Base-by-base conservation (phyloP, 176 grass and related monocot genomes). In the Cenchrus purpureus region DNA sequence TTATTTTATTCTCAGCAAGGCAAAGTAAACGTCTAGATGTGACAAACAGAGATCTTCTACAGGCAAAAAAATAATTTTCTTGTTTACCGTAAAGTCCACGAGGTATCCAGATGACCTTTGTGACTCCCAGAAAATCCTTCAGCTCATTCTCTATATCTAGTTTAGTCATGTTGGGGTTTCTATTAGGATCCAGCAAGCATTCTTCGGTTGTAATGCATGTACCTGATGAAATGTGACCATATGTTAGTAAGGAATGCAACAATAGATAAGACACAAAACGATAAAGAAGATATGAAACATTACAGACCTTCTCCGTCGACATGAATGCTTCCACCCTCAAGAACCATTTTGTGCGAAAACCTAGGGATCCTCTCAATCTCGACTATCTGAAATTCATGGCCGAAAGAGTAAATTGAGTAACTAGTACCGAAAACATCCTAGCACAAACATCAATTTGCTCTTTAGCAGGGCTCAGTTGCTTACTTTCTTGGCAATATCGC, bases 271-370 rank as follows among this genome's bases (percentile, higher is more conserved):
- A 60, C 12, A 46, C 25, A 68, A 83, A n/a, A 49, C 40, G 31
- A 54, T 20, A 59, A 73, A 17, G 1, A 82, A 8, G 45, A 46
- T 55, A 73, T 34, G 48, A 79, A 17, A 85, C 19, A 58, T 45
- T 8, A 83, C 51, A 31, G 2, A 98, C 95, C 95, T 92, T 98
- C 95, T 55, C 93, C 93, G 45, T 98, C 95, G 17, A 95, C 95
- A 79, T 98, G 95, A 71, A 98, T 95, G 77, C 95, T 95, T 92
- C 95, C 95, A 81, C 95, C 95, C 88, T 98, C 96, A 12, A 98
- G 89, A 83, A 98, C 58, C 80, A 98, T 98, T n/a, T 60, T 64
- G 40, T 98, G 96, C 9, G 80, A 58, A 87, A 94, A 95, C 84
- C 91, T 88, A 90, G 87, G 68, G 51, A 88, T 68, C 80, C 72